Base-by-base conservation (phyloP, 2,329 filamentous ascomycete genomes). In the Exophiala bonariae region DNA sequence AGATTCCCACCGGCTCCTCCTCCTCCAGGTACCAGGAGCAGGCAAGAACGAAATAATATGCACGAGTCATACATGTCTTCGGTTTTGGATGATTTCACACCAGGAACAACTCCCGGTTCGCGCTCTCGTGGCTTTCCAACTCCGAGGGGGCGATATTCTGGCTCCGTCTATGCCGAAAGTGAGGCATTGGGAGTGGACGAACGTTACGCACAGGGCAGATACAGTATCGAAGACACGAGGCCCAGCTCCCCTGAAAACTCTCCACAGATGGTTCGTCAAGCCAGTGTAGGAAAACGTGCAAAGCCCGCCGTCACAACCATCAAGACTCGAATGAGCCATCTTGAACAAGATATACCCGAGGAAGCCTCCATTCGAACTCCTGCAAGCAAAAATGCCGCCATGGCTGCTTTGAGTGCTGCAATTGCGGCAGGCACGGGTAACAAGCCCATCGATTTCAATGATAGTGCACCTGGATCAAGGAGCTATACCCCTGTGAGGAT, bases 221-320 rank as follows among this genome's bases (percentile, higher is more conserved):
- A 14, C 32, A 49, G 39, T 32, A 38, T 31, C 10, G 42, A 49
- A 4, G 35, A 17, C 9, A 43, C 39, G 11, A 34, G 14, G 28
- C 30, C 38, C 11, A 44, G 26, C 16, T 52, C 52, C 18, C 31
- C 48, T 10, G 48, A 52, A 10, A 17, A 26, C 18, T 47, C 55
- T n/a, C 56, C 52, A 16, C 59, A 58, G 9, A 57, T 70, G 3
- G 63, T 73, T 13, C 64, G 69, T 41, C 66, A 64, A 53, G 68
- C 68, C n/a, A 72, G 70, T 57, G 42, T 71, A n/a, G 68, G 69
- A 16, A 71, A 68, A 45, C 61, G 64, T 46, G 64, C 64, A 4
- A 70, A 65, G 40, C 68, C 69, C 16, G 66, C 69, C 4, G 58
- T 72, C 55, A 69, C 67, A n/a, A 69, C 66, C 1, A 67, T 72